Evolutionary conservation across 2,329 filamentous ascomycete species (phyloP), one percentile per base, ranked within the genome.

Genomic region (Chrysoporthe puriensis): DNA sequence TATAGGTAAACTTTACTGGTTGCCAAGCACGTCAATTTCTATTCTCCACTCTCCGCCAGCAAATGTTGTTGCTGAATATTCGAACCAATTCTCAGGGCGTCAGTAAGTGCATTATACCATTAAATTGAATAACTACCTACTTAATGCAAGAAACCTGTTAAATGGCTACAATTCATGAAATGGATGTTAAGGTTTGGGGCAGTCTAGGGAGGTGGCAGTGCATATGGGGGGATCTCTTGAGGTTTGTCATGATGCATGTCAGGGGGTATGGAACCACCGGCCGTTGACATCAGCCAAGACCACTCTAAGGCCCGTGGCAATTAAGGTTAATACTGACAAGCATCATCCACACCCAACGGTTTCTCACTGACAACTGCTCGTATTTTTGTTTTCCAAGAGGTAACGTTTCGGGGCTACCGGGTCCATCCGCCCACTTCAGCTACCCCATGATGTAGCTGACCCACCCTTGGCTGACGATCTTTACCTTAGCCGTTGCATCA

Each of bases 371-470:
- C 32, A 40, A 57, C 34, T 14, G 54, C 54, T 57, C 54, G 54
- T 57, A 57, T 57, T 57, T 11, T 56, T 4, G 16, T 21, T 57
- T 57, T 40, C 14, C 18, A 9, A 57, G 14, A 40, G 54, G 54
- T 57, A 57, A 57, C 54, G 34, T 40, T 57, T 40, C 54, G 54
- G 54, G 16, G 54, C 54, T 57, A 40, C 34, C 54, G 54, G 54
- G 54, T n/a, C 54, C 54, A 40, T 36, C 54, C 32, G 54, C 54
- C 54, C 54, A 57, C 54, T 57, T 57, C 34, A n/a, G 50, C 50
- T 26, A 54, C 26, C 11, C 50, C 50, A 32, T 54, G 50, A 54
- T 54, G 50, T 54, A 54, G 50, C n/a, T 4, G 50, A 16, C 50
- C 50, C 50, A 42, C 36, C 26, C 4, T 44, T 44, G 36, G 16